Evolutionary conservation across 768 basidiomycete species (phyloP).

Genomic region (Tricholoma matsutake): DNA sequence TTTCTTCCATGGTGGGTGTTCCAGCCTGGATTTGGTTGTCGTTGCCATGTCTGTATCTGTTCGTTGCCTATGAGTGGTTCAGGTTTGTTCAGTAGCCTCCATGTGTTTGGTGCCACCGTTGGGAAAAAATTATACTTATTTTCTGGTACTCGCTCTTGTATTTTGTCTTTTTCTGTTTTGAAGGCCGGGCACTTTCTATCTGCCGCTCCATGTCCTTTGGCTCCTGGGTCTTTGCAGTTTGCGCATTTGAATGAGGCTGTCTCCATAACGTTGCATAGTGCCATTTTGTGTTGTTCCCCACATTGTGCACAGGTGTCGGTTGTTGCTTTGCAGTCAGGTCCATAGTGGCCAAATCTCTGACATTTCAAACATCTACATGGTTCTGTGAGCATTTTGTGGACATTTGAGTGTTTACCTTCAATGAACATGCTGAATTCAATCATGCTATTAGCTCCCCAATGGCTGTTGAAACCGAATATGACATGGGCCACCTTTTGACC

Average conservation of each 20-base stretch:
- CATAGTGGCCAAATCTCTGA: too few relatives aligned
- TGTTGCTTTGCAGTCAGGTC: slow-evolving; percentile 5
- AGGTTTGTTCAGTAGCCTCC: too few relatives aligned
- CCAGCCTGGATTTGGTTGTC: too few relatives aligned
- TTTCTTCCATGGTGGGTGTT: too few relatives aligned
- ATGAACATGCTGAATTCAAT: slow-evolving; percentile 19
- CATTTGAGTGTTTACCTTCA: slow-evolving; percentile 8
- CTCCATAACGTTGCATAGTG: slow-evolving; percentile 11
- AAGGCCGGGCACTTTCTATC: slow-evolving; percentile 18
- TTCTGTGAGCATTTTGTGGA: not conserved
- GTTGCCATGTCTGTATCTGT: too few relatives aligned
- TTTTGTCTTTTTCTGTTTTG: slow-evolving; percentile 1
- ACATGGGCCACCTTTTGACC: slow-evolving; percentile 10
- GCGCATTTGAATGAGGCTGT: slow-evolving; percentile 12
- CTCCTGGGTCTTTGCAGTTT: slow-evolving; percentile 20
- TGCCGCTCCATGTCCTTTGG: slow-evolving; percentile 30
- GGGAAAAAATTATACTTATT: too few relatives aligned
- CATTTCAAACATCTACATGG: too few relatives aligned
- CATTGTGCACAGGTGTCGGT: slow-evolving; percentile 15
- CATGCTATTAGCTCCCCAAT: slow-evolving; percentile 19
- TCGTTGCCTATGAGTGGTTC: too few relatives aligned
- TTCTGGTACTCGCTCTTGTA: too few relatives aligned
- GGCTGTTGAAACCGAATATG: slow-evolving; percentile 16
- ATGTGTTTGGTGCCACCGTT: too few relatives aligned
- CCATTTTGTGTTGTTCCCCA: not conserved